These are phyloP conservation scores for Penicillium carneum DNA, from an alignment of 2,329 filamentous ascomycete species.

Conservation along the genomic window DNA sequence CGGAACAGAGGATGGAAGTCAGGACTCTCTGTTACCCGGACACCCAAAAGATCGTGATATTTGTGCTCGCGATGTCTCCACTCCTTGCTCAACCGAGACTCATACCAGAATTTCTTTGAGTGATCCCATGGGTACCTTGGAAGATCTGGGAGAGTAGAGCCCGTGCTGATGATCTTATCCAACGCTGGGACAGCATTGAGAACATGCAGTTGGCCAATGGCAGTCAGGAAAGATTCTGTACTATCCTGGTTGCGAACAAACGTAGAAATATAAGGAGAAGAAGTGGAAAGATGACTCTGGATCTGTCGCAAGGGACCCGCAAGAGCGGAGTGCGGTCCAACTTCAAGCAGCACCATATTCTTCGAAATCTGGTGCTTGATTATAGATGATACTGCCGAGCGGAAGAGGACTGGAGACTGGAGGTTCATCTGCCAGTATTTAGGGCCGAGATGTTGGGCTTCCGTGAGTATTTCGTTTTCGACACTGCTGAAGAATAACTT, in stretches of 20 bases:
- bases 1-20: slow-evolving; percentile 50
- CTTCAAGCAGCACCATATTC: slow-evolving; percentile 37
- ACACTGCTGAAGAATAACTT: slow-evolving; percentile 29
- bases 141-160: slow-evolving; percentile 32
- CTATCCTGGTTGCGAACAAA: slow-evolving; percentile 15
- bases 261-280: slow-evolving; percentile 16
- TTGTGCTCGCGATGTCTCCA: slow-evolving; percentile 27
- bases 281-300: background rate
- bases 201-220: background rate
- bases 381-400: slow-evolving; percentile 22
- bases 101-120: slow-evolving; percentile 33
- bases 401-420: slow-evolving; percentile 33
- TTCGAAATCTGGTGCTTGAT: slow-evolving; percentile 7
- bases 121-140: slow-evolving; percentile 41
- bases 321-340: slow-evolving; percentile 50
- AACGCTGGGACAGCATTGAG: slow-evolving; percentile 1
- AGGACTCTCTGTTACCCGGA: slow-evolving; percentile 39
- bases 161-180: background rate
- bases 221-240: slow-evolving; percentile 10
- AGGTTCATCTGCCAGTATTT: slow-evolving; percentile 36
- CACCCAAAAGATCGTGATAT: slow-evolving; percentile 36
- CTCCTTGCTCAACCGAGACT: slow-evolving; percentile 31
- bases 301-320: slow-evolving; percentile 40
- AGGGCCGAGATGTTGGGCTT: slow-evolving; percentile 3
- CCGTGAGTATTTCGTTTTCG: background rate